phyloP scores from a whole-genome alignment of 2,329 filamentous ascomycete genomes.

The Aspergillus latus region DNA sequence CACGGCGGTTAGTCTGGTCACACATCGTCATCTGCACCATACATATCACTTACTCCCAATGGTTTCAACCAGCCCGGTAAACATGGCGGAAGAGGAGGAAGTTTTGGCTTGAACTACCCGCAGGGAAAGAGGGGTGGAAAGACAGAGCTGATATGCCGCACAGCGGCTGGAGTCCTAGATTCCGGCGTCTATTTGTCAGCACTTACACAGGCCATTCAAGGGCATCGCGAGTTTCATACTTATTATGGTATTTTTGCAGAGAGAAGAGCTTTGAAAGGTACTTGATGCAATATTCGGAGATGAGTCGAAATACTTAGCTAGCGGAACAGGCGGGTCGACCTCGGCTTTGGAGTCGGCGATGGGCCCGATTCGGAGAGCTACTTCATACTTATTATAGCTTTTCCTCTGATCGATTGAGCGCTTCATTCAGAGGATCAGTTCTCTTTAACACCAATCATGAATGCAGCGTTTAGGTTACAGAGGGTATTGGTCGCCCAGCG shows the following conservation, averaged over 20 bases:
- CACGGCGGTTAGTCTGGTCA: slow-evolving; percentile 1
- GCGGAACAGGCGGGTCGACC: slow-evolving; percentile 13
- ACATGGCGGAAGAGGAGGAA: slow-evolving; percentile 60
- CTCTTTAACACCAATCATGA: slow-evolving; percentile 21
- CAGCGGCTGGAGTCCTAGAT: background rate
- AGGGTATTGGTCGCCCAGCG: slow-evolving; percentile 25
- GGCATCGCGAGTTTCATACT: background rate
- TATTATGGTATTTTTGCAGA: background rate
- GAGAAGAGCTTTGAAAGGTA: background rate
- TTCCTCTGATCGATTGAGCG: background rate
- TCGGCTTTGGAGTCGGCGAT: slow-evolving; percentile 17
- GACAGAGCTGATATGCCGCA: background rate
- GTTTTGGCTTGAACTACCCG: slow-evolving; percentile 8
- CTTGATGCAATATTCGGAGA: background rate
- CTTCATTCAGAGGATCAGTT: background rate
- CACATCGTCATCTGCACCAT: background rate
- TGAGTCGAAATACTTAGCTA: background rate
- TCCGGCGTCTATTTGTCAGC: slow-evolving; percentile 1
- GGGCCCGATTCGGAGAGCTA: slow-evolving; percentile 15
- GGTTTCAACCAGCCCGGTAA: slow-evolving; percentile 90
- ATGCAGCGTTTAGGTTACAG: slow-evolving; percentile 26
- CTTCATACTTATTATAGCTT: slow-evolving; percentile 7
- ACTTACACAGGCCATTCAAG: background rate
- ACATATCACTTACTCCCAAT: slow-evolving; percentile 71
- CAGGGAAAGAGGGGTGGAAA: slow-evolving; percentile 18